phyloP scores from a whole-genome alignment of 176 grass and related monocot species.

The Tillandsia fasciculata region DNA sequence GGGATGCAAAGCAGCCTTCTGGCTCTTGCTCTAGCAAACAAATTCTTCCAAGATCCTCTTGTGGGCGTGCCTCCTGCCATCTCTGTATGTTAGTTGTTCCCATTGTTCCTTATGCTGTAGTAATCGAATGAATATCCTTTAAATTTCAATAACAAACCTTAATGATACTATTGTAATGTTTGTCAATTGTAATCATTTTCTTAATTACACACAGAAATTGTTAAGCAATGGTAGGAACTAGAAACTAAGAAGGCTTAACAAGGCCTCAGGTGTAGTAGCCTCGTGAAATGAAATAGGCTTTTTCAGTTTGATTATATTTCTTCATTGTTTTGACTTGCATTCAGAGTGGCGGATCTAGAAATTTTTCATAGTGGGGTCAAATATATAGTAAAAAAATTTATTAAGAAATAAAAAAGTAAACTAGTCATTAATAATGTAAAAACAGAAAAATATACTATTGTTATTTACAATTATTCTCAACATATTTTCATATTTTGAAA shows the following conservation, averaged over 20 bases:
- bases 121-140: background rate
- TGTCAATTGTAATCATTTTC: background rate
- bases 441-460: no score
- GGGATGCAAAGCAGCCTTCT: conserved; percentile 99
- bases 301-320: background rate
- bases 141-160: no score
- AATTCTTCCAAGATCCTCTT: conserved; percentile 84
- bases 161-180: no score
- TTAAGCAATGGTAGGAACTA: background rate
- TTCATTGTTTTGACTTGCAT: background rate
- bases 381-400: no score
- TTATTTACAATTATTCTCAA: no score
- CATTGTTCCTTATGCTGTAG: conserved; percentile 9
- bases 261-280: background rate
- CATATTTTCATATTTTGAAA: no score
- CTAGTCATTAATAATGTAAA: no score
- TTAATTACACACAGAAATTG: background rate
- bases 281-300: background rate
- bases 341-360: no score
- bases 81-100: conserved; percentile 52
- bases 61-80: conserved; percentile 91
- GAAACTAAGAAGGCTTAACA: no score
- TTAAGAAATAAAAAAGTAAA: no score
- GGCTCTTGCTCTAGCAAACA: conserved; percentile 98
- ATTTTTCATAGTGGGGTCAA: no score